Conservation (phyloP, 306 rosid genomes). For the Amphicarpaea edgeworthii region DNA sequence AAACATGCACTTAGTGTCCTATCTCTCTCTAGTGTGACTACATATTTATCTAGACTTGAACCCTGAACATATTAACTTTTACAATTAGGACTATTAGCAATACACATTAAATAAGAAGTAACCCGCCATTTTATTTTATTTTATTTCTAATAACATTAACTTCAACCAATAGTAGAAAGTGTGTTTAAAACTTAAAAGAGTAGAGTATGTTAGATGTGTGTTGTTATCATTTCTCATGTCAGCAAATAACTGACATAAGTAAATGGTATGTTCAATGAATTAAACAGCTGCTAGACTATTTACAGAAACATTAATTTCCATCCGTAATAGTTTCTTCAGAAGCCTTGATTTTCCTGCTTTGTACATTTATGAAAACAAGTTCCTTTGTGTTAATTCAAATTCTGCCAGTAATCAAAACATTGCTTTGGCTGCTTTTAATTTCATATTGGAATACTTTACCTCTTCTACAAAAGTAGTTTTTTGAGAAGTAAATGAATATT, state of each 20-base stretch:
- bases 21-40: background rate
- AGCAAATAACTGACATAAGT: background rate
- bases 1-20: constrained; percentile 28
- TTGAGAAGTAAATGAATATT: constrained; percentile 21
- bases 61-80: background rate
- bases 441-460: background rate
- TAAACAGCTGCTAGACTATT: background rate
- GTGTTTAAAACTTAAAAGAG: too few species aligned
- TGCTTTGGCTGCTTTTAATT: constrained; percentile 15
- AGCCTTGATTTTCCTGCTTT: constrained; percentile 7
- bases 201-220: too few species aligned
- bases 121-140: too few species aligned
- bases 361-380: background rate
- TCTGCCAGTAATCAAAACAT: constrained; percentile 10
- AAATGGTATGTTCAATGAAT: background rate
- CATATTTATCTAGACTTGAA: background rate
- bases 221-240: background rate
- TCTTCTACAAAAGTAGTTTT: background rate
- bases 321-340: background rate
- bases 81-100: background rate
- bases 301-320: background rate
- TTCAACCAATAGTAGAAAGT: too few species aligned
- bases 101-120: too few species aligned
- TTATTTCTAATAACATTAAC: too few species aligned
- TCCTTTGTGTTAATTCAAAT: background rate